Evolutionary conservation across 2,329 filamentous ascomycete species (phyloP).

Genomic region (Chrysosphaeria jannelii): DNA sequence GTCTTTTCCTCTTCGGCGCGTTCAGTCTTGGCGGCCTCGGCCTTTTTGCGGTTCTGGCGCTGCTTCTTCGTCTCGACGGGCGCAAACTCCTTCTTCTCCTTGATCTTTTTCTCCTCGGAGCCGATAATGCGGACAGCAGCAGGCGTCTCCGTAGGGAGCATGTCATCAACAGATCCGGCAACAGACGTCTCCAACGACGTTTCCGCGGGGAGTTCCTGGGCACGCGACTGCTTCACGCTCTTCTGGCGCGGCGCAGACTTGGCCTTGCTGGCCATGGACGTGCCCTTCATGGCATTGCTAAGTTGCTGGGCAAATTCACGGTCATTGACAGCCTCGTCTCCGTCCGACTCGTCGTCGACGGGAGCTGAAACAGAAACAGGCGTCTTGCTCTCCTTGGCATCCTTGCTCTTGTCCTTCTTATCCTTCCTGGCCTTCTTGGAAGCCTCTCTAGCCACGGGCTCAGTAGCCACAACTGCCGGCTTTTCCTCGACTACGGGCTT

Average conservation of each 20-base stretch:
- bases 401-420: constrained; percentile 11
- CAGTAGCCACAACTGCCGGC: too few species aligned
- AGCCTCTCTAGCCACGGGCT: too few species aligned
- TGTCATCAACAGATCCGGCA: constrained; percentile 56
- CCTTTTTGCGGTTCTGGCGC: constrained; percentile 73
- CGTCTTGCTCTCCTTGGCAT: constrained; percentile 12
- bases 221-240: constrained; percentile 38
- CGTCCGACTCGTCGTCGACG: constrained; percentile 3
- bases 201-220: too few species aligned
- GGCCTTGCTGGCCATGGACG: constrained; percentile 22
- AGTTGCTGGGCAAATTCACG: constrained; percentile 52
- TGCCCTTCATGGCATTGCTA: constrained; percentile 38
- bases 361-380: constrained; percentile 4
- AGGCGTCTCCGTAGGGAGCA: constrained; percentile 46
- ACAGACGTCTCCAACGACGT: too few species aligned
- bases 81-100: constrained; percentile 25
- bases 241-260: constrained; percentile 32
- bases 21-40: constrained; percentile 43
- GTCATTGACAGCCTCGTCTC: constrained; percentile 8
- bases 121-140: constrained; percentile 54
- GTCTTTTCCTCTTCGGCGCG: constrained; percentile 53
- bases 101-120: constrained; percentile 19
- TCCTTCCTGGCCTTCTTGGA: too few species aligned
- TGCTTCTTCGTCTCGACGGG: constrained; percentile 75
- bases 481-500: too few species aligned